phyloP scores from a whole-genome alignment of 768 basidiomycete species.

The Hemileccinum impolitum region DNA sequence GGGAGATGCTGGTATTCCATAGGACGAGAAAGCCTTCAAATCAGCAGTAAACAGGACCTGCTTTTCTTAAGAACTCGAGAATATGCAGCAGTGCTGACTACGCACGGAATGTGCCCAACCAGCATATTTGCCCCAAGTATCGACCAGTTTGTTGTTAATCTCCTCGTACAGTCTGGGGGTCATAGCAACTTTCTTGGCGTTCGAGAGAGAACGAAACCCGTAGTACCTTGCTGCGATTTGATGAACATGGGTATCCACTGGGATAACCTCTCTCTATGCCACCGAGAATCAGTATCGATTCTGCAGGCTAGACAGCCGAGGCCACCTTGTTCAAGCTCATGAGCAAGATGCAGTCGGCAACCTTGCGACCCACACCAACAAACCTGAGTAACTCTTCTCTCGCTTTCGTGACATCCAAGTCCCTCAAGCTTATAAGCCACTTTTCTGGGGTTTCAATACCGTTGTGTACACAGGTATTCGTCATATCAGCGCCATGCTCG shows the following conservation, averaged over 20 bases:
- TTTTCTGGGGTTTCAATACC: slow-evolving; percentile 48
- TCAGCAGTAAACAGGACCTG: slow-evolving; percentile 78
- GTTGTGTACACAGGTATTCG: background rate
- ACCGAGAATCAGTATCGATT: slow-evolving; percentile 4
- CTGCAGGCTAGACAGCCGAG: slow-evolving; percentile 6
- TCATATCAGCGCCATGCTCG: slow-evolving; percentile 34
- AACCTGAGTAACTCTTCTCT: slow-evolving; percentile 76
- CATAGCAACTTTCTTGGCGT: slow-evolving; percentile 54
- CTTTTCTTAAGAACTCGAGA: background rate
- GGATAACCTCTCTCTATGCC: slow-evolving; percentile 76
- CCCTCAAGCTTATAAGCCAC: slow-evolving; percentile 59
- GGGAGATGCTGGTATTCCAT: slow-evolving; percentile 41
- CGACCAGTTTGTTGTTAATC: slow-evolving; percentile 55
- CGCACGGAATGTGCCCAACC: slow-evolving; percentile 89
- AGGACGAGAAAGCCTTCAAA: slow-evolving; percentile 60
- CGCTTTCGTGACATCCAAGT: slow-evolving; percentile 50
- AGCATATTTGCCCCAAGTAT: slow-evolving; percentile 79
- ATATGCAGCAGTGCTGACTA: slow-evolving; percentile 1
- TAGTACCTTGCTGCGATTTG: slow-evolving; percentile 85
- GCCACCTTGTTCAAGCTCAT: slow-evolving; percentile 89
- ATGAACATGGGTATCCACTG: slow-evolving; percentile 94
- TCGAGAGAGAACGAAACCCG: slow-evolving; percentile 48
- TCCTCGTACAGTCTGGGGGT: slow-evolving; percentile 75
- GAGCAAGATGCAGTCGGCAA: slow-evolving; percentile 90
- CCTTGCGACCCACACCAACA: slow-evolving; percentile 92